phyloP scores from a whole-genome alignment of 2,329 filamentous ascomycete genomes.

The Pseudocercospora fijiensis region DNA sequence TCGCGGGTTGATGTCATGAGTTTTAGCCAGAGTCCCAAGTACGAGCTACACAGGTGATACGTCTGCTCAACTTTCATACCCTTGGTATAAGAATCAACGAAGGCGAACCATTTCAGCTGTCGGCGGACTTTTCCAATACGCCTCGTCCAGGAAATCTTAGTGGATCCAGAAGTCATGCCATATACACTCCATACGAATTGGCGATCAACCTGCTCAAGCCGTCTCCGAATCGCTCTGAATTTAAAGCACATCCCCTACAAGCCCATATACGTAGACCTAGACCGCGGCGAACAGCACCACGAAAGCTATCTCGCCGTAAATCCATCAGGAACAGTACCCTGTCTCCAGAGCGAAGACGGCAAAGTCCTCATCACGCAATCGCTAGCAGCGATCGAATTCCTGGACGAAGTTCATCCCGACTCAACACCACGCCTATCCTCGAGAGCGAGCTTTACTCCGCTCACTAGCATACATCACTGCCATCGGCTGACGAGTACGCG shows the following conservation, averaged over 20 bases:
- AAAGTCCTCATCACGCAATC: background rate
- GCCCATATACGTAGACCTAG: background rate
- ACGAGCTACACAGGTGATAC: no score
- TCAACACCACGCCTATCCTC: background rate
- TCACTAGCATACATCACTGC: background rate
- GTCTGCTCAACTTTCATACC: no score
- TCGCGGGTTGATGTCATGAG: no score
- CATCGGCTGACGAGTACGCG: background rate
- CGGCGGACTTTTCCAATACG: no score
- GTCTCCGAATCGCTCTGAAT: background rate
- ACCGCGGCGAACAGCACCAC: background rate
- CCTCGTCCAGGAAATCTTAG: no score
- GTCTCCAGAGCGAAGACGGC: background rate
- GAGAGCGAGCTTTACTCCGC: background rate
- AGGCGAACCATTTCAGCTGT: no score
- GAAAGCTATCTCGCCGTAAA: background rate
- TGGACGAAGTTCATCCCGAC: background rate
- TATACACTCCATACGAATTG: background rate
- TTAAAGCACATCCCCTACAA: background rate
- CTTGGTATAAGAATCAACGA: no score
- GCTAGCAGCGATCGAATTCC: background rate
- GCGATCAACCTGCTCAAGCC: background rate
- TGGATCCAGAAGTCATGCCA: no score
- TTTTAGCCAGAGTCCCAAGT: no score
- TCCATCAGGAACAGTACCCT: background rate